Base-by-base conservation (phyloP, 2,329 filamentous ascomycete species). In the Colletotrichum sansevieriae region DNA sequence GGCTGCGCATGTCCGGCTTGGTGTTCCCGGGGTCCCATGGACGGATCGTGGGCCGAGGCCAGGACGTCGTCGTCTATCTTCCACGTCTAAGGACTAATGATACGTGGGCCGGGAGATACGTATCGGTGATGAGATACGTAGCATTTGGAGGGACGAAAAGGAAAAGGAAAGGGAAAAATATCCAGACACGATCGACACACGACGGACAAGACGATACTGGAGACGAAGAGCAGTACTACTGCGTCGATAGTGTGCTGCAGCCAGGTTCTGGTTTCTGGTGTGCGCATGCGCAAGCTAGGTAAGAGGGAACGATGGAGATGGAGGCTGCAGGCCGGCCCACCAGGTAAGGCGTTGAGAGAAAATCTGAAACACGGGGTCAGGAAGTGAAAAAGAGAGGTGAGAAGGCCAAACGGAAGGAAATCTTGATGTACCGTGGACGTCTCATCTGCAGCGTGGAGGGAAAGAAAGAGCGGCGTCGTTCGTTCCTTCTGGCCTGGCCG, bases 321-420 rank as follows among this genome's bases (percentile, higher is more conserved):
- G 33, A 39, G 25, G 64, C 57, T 51, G 49, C 13, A 55, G 55
- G 35, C 15, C n/a, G 55, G 54, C 52, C 65, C 61, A 68, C 47
- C 18, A 18, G 18, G 18, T 39, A 33, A 22, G 65, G 39, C 61
- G 65, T 39, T 59, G 65, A 59, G 61, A 55, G 39, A 13, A 59
- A 59, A 58, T 55, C 39, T 54, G 65, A 68, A 68, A 68, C 65
- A 65, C 65, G 65, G 64, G 63, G 62, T 8, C 12, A 60, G 20
- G 58, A 46, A n/a, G 44, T 35, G 44, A 33, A 41, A 59, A 41
- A 59, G 13, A 10, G 12, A 54, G 20, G n/a, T 46, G 43, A 54
- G 49, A n/a, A 8, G 25, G 7, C n/a, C n/a, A n/a, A 29, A 4
- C 4, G 7, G 7, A 29, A 6, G 10, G 11, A 37, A 54, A 54